Evolutionary conservation across 495 filamentous ascomycete species (phyloP).

Genomic region (Glarea lozoyensis): DNA sequence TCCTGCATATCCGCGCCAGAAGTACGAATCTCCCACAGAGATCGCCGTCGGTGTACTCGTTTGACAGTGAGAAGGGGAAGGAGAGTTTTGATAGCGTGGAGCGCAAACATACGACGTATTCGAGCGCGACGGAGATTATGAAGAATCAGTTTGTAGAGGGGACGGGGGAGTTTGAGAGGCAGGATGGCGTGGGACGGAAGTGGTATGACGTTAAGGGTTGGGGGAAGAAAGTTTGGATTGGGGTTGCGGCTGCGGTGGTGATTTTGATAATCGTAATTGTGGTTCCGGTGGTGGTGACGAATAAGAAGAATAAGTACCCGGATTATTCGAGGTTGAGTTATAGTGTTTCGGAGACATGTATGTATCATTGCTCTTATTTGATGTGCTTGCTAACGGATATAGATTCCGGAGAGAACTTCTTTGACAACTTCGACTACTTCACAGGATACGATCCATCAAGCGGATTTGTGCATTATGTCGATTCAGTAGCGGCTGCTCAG

Average conservation of each 20-base stretch:
- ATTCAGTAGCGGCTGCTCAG: constrained; percentile 21
- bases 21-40: too few relatives aligned
- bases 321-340: constrained; percentile 43
- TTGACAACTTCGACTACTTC: constrained; percentile 45
- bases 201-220: constrained; percentile 45
- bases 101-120: too few relatives aligned
- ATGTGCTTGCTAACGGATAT: background rate
- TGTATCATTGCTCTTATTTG: background rate
- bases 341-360: constrained; percentile 39
- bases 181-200: constrained; percentile 13
- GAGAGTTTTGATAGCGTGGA: too few relatives aligned
- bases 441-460: constrained; percentile 40
- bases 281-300: constrained; percentile 38
- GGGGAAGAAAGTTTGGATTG: constrained; percentile 36
- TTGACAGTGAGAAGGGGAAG: too few relatives aligned
- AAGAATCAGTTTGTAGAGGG: too few relatives aligned
- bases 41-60: too few relatives aligned
- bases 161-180: too few relatives aligned
- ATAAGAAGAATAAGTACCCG: constrained; percentile 38
- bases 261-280: constrained; percentile 38
- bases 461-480: constrained; percentile 43
- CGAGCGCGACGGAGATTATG: too few relatives aligned
- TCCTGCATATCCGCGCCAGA: constrained; percentile 12
- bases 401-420: constrained; percentile 37
- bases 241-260: constrained; percentile 26